Base-by-base conservation (phyloP, 257 asterid species). In the Scutellaria baicalensis region DNA sequence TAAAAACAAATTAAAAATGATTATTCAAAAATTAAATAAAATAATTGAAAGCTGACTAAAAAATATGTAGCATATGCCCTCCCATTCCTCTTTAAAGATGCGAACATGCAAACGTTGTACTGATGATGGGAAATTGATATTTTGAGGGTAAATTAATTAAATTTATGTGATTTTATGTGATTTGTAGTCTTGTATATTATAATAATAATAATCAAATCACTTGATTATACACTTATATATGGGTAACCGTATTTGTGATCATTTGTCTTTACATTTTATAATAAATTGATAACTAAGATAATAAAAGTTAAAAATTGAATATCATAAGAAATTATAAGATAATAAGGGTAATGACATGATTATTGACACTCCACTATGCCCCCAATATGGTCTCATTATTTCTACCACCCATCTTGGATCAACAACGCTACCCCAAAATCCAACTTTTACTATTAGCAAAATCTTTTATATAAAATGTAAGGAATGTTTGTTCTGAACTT, bases 381-480 rank as follows among this genome's bases (percentile, higher is more conserved):
- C 57, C 56, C 48, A 71, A 68, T 56, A 39, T 69, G 69, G 39
- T 4, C 42, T 72, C 65, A 78, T 82, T 64, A 82, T 82, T 70
- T 39, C 33, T 52, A 69, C 78, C 79, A 75, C 84, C 74, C 71
- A 74, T 43, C 21, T 47, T 31, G 44, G 44, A 57, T 69, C 80
- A 68, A 39, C 23, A 50, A 42, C 58, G 67, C 59, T 12, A 63
- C 70, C 9, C 63, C 60, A 35, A 16, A 16, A 6, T 49, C 58
- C 27, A 5, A 6, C 42, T n/a, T 31, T 48, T 13, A 27, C 44
- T 55, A 63, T 14, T 27, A 59, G 42, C 12, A 36, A 51, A 27
- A 52, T 27, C 33, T 27, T n/a, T n/a, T n/a, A n/a, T n/a, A n/a
- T n/a, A n/a, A n/a, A n/a, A n/a, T n/a, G n/a, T n/a, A n/a, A n/a